A percentile compares a stretch with the other conserved stretches of the same genome.
These are phyloP conservation scores for Pholiota conissans DNA, from an alignment of 768 basidiomycete genomes.

Conservation along the genomic window DNA sequence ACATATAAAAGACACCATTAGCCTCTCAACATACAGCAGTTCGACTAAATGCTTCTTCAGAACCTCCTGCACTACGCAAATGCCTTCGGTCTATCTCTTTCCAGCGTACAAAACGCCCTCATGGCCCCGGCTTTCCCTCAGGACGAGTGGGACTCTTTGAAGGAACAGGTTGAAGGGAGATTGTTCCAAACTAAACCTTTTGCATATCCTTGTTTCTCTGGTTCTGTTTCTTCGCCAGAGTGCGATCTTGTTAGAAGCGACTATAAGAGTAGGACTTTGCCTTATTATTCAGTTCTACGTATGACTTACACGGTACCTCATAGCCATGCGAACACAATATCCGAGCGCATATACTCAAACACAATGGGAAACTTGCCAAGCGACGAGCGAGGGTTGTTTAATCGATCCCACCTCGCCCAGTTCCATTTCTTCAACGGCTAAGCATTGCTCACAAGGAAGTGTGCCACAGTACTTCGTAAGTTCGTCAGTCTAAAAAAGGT, in stretches of 20 bases:
- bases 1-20: too few species aligned
- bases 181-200: neutral
- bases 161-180: neutral
- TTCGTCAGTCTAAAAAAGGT: slow-evolving; percentile 25
- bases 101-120: neutral
- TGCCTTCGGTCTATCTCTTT: neutral
- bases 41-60: too few species aligned
- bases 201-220: neutral
- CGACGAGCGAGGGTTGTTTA: slow-evolving; percentile 41
- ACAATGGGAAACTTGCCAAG: slow-evolving; percentile 61
- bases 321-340: slow-evolving; percentile 14
- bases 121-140: neutral
- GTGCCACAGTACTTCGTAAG: slow-evolving; percentile 22
- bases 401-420: slow-evolving; percentile 36
- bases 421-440: slow-evolving; percentile 20
- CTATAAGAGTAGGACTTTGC: neutral
- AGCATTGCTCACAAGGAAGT: slow-evolving; percentile 31
- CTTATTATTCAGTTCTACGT: too few species aligned
- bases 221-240: neutral
- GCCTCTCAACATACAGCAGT: too few species aligned
- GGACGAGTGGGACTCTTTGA: neutral
- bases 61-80: too few species aligned
- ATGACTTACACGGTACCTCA: too few species aligned
- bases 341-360: slow-evolving; percentile 25
- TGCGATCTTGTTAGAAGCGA: neutral